phyloP scores from a whole-genome alignment of 441 rosid species.

The Melastoma candidum region DNA sequence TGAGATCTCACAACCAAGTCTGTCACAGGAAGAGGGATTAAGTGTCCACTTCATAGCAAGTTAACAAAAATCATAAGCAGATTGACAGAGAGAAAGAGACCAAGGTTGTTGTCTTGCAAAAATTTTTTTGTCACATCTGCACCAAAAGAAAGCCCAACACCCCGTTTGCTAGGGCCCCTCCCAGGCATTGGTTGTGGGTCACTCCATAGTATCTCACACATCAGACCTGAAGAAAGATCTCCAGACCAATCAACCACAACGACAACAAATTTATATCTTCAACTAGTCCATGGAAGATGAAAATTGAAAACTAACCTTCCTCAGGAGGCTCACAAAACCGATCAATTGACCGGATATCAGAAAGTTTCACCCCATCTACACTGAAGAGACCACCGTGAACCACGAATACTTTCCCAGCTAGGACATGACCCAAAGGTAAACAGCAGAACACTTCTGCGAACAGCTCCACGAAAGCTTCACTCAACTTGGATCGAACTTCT shows the following conservation, averaged over 20 bases:
- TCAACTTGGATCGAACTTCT: conserved; percentile 90
- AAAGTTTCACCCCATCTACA: conserved; percentile 87
- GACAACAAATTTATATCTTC: not conserved
- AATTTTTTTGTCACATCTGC: conserved; percentile 81
- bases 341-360: conserved; percentile 75
- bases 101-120: conserved; percentile 82
- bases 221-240: conserved; percentile 45
- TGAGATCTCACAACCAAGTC: conserved; percentile 90
- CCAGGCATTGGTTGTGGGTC: conserved; percentile 97
- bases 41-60: too few relatives aligned
- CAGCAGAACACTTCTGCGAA: conserved; percentile 95
- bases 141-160: conserved; percentile 96
- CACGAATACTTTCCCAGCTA: conserved; percentile 68
- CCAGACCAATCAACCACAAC: not conserved
- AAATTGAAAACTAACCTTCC: conserved; percentile 52
- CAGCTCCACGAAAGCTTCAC: conserved; percentile 87
- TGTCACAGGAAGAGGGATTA: conserved; percentile 17
- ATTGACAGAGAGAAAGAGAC: conserved; percentile 19
- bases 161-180: conserved; percentile 97
- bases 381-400: conserved; percentile 99
- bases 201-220: conserved; percentile 98
- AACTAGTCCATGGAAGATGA: not conserved
- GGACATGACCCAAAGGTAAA: conserved; percentile 87
- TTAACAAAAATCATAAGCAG: too few relatives aligned
- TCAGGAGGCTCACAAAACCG: conserved; percentile 97